Evolutionary conservation across 139 green algal species (phyloP), one percentile per base, ranked within the genome.

Genomic region (Deuterostichococcus epilithicus): DNA sequence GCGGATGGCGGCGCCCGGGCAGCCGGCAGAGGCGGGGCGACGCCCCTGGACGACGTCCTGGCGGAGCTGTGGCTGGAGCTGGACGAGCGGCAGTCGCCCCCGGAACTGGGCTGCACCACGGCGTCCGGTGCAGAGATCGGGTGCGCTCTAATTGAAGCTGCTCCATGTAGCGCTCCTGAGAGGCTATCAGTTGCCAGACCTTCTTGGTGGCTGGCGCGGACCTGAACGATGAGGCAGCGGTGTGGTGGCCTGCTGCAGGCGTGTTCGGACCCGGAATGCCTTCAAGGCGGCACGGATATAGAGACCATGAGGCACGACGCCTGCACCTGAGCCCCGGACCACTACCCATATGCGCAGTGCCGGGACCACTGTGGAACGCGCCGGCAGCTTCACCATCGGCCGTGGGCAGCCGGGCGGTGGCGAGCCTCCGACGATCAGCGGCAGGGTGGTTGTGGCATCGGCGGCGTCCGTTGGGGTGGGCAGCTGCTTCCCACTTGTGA

Each of bases 401-500:
- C 8, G 42, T 13, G 13, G 42, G 42, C 42, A 13, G 42, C 42
- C 8, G 13, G 42, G 42, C 10, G 8, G 42, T 52, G 42, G n/a
- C n/a, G n/a, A n/a, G n/a, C n/a, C n/a, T n/a, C 36, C 5, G 59
- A 32, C 15, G 18, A 68, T 47, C 42, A 15, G 30, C 70, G 18
- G 60, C 22, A 37, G 66, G 33, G 47, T 86, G 26, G 82, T 73
- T 2, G 44, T 81, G 10, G 79, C 81, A 30, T 74, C 87, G 32
- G 75, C 82, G 22, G 81, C 86, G 0, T 10, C 20, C 28, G 30
- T 90, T 67, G 79, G 79, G 18, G 52, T 80, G 81, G 84, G n/a
- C n/a, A n/a, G 84, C 38, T 45, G 5, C 42, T 59, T 44, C 18
- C 0, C 73, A 39, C 34, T 26, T 52, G 38, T 13, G 32, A n/a